A percentile compares a stretch with the other conserved stretches of the same genome.
Conservation (phyloP, 768 basidiomycete genomes). For the Aureoboletus auriporus region DNA sequence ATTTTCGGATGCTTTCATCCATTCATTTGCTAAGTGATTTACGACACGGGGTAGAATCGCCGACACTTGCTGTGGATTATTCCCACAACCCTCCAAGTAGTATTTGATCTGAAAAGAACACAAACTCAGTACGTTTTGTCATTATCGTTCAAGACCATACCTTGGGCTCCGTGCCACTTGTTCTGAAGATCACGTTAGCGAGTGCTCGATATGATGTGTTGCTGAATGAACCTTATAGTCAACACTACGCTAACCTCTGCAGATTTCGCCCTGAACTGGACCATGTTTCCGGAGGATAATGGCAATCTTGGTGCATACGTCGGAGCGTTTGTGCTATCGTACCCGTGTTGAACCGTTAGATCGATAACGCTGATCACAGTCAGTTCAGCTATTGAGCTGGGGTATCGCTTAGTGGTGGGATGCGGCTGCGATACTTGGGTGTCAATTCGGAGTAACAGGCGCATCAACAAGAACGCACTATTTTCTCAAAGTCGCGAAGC, state of each 20-base stretch:
- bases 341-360: conserved; percentile 58
- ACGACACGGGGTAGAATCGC: conserved; percentile 53
- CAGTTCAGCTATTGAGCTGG: conserved; percentile 56
- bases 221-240: conserved; percentile 56
- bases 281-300: conserved; percentile 80
- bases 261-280: conserved; percentile 60
- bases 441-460: not conserved
- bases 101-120: conserved; percentile 67
- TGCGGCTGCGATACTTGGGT: conserved; percentile 11
- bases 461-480: conserved; percentile 18
- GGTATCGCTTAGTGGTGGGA: conserved; percentile 43
- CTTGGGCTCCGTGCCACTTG: conserved; percentile 91
- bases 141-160: conserved; percentile 30
- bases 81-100: conserved; percentile 79
- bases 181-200: conserved; percentile 38
- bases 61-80: conserved; percentile 43
- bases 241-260: conserved; percentile 53
- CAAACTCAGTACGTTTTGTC: not conserved
- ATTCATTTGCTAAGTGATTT: conserved; percentile 54
- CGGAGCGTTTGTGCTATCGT: conserved; percentile 73
- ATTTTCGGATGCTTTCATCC: conserved; percentile 66
- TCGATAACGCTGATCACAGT: conserved; percentile 64
- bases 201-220: not conserved
- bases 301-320: conserved; percentile 58
- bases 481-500: conserved; percentile 55